Evolutionary conservation across 75 land plant genomes (phyloP).

Genomic region (Pinus albicaulis): DNA sequence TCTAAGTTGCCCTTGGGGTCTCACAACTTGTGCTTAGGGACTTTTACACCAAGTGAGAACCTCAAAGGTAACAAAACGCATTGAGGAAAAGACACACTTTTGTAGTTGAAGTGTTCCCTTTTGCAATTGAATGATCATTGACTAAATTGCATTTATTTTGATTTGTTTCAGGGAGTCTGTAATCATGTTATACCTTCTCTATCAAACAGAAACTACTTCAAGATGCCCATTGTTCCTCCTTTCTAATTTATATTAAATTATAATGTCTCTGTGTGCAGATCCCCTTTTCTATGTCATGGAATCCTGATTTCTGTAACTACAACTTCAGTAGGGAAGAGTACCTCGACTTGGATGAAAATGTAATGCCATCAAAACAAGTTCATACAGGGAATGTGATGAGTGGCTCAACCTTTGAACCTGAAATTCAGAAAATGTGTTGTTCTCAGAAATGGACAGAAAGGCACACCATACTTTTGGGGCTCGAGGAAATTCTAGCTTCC

Average conservation of each 20-base stretch:
- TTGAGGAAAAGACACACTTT: not conserved
- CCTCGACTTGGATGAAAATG: constrained; percentile 1
- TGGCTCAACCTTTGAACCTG: constrained; percentile 5
- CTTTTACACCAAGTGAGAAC: no score
- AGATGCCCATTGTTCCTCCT: not conserved
- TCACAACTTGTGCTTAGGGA: no score
- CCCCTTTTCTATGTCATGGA: constrained; percentile 5
- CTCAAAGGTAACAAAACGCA: no score
- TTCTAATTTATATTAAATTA: not conserved
- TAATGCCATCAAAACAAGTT: not conserved
- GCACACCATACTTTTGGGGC: constrained; percentile 21
- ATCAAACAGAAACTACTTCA: not conserved
- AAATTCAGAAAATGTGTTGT: not conserved
- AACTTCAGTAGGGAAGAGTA: constrained; percentile 8
- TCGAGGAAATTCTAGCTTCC: constrained; percentile 14
- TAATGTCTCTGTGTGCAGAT: not conserved
- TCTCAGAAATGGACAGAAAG: constrained; percentile 10
- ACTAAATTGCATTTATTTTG: not conserved
- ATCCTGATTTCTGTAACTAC: constrained; percentile 9
- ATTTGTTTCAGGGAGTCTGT: not conserved
- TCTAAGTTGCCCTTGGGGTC: no score
- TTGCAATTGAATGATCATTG: not conserved
- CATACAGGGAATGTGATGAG: not conserved
- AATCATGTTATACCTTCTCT: not conserved
- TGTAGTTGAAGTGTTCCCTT: not conserved